Percentiles rank a stretch among this genome's conserved stretches.
phyloP scores from a whole-genome alignment of 192 early-diverging fungal species.

The Backusella westeae region DNA sequence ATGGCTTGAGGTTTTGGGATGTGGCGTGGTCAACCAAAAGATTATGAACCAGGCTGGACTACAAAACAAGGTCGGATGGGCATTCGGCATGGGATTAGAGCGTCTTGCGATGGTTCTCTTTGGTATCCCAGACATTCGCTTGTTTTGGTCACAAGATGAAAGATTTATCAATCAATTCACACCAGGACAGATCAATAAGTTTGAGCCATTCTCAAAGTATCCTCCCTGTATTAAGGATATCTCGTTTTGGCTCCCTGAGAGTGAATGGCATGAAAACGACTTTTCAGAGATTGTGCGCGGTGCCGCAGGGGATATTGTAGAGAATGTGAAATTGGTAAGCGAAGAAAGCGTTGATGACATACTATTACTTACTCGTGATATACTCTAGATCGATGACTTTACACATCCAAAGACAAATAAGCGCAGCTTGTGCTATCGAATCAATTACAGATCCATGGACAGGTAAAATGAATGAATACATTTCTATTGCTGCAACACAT shows the following conservation, averaged over 20 bases:
- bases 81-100: conserved; percentile 97
- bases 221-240: conserved; percentile 94
- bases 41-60: conserved; percentile 71
- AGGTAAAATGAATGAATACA: conserved; percentile 43
- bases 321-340: conserved; percentile 78
- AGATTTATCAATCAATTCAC: conserved; percentile 87
- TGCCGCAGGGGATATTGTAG: conserved; percentile 89
- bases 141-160: conserved; percentile 92
- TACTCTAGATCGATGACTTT: conserved; percentile 82
- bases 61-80: conserved; percentile 88
- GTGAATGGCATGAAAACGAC: conserved; percentile 87
- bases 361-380: background rate
- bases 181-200: conserved; percentile 64
- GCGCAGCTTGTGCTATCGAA: conserved; percentile 86
- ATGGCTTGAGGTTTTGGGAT: conserved; percentile 94
- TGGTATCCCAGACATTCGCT: conserved; percentile 91
- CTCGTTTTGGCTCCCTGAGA: conserved; percentile 79
- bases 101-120: conserved; percentile 95
- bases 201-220: conserved; percentile 86
- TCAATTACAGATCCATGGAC: conserved; percentile 97
- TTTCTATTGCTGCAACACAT: background rate
- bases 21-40: conserved; percentile 87
- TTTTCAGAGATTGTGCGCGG: conserved; percentile 90
- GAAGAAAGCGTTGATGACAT: background rate
- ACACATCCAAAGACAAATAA: conserved; percentile 81